A percentile compares a stretch with the other conserved stretches of the same genome.
phyloP scores from a whole-genome alignment of 345 rosid genomes.

The Dovyalis caffra region DNA sequence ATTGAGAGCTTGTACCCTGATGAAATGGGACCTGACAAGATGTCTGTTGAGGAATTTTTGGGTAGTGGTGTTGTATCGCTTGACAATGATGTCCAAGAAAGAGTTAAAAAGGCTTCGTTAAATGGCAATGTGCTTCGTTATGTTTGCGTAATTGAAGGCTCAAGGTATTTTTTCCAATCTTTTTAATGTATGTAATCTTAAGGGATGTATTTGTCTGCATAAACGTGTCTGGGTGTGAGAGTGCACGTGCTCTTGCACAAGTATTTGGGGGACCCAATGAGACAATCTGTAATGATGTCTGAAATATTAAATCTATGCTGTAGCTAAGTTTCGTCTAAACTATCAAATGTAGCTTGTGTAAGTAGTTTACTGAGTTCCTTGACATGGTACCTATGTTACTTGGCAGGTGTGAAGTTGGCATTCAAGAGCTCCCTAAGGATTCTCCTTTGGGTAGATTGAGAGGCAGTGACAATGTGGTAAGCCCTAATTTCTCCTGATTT shows the following conservation, averaged over 20 bases:
- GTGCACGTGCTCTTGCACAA: not conserved
- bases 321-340: no score
- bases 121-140: conserved; percentile 83
- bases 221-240: no score
- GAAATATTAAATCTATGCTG: no score
- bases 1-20: conserved; percentile 85
- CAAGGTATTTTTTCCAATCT: conserved; percentile 58
- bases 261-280: not conserved
- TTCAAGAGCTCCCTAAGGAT: conserved; percentile 77
- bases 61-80: conserved; percentile 51
- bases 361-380: not conserved
- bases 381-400: not conserved
- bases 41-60: conserved; percentile 78
- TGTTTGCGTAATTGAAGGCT: conserved; percentile 72
- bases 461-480: conserved; percentile 95
- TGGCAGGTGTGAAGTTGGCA: conserved; percentile 80
- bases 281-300: not conserved
- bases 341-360: no score
- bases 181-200: no score
- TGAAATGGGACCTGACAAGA: conserved; percentile 64
- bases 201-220: not conserved
- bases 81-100: conserved; percentile 58
- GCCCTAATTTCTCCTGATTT: conserved; percentile 15
- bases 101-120: conserved; percentile 69
- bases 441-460: conserved; percentile 84